phyloP scores from a whole-genome alignment of 495 filamentous ascomycete genomes.

The Penicillium pancosmium region DNA sequence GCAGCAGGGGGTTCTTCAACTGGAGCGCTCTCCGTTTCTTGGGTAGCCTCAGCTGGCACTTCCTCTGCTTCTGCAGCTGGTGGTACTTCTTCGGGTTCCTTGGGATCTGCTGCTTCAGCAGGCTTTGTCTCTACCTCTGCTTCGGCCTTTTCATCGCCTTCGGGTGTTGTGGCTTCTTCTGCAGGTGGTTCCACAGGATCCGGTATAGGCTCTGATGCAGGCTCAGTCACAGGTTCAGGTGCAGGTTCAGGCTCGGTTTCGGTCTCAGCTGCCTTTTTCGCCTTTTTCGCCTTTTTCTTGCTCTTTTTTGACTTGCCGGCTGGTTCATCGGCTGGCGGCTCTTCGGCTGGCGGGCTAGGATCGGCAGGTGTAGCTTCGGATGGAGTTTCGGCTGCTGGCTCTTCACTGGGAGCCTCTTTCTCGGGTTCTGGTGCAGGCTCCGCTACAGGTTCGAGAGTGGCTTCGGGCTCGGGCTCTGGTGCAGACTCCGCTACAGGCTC shows the following conservation, averaged over 20 bases:
- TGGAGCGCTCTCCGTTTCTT: too few species aligned
- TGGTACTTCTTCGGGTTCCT: not conserved
- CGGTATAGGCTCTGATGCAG: not conserved
- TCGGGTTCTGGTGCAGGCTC: not conserved
- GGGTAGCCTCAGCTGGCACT: too few species aligned
- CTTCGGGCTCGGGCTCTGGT: not conserved
- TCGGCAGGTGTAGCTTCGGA: not conserved
- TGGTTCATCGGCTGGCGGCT: constrained; percentile 14
- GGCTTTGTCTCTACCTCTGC: not conserved
- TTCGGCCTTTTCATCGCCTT: not conserved
- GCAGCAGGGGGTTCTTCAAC: too few species aligned
- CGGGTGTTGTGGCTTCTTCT: not conserved
- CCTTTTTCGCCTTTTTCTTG: not conserved
- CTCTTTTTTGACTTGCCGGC: not conserved
- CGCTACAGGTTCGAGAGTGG: not conserved
- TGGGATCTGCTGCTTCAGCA: not conserved
- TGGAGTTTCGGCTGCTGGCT: constrained; percentile 4
- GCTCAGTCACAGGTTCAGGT: not conserved
- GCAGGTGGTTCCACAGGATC: not conserved
- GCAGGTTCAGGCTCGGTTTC: constrained; percentile 7
- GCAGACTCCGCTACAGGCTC: not conserved
- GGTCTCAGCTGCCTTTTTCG: not conserved
- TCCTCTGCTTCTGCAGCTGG: not conserved
- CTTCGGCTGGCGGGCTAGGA: constrained; percentile 10
- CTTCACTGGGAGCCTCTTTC: not conserved